phyloP scores from a whole-genome alignment of 768 basidiomycete species.

The Suillus fuscotomentosus region DNA sequence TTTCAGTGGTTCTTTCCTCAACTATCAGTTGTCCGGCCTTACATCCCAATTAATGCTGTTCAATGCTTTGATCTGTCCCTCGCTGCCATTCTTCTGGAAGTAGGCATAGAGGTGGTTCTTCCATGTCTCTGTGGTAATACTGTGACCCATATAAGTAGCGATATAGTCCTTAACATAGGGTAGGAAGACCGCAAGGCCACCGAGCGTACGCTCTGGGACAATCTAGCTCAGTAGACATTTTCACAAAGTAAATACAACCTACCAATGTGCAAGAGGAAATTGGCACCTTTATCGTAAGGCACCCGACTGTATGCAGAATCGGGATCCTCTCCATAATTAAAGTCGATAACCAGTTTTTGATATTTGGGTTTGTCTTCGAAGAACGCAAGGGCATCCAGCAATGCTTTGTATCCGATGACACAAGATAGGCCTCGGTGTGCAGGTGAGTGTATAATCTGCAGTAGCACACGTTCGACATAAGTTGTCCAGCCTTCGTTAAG shows the following conservation, averaged over 20 bases:
- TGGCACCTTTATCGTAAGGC: conserved; percentile 57
- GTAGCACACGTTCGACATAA: conserved; percentile 56
- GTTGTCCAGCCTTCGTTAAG: conserved; percentile 61
- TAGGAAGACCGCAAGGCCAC: conserved; percentile 54
- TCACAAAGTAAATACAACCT: conserved; percentile 5
- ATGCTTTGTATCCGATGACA: conserved; percentile 45
- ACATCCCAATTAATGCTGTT: conserved; percentile 58
- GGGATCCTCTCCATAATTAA: conserved; percentile 43
- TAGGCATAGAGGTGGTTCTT: conserved; percentile 54
- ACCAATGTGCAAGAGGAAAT: conserved; percentile 56
- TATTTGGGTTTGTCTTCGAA: conserved; percentile 43
- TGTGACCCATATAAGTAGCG: conserved; percentile 51
- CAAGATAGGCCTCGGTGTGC: conserved; percentile 50
- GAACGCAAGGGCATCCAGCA: conserved; percentile 44
- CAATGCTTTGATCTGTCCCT: conserved; percentile 47
- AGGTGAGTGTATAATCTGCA: conserved; percentile 43
- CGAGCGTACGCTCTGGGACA: conserved; percentile 46
- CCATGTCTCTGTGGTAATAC: conserved; percentile 60
- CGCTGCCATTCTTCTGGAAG: conserved; percentile 40
- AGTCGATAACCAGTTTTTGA: conserved; percentile 51
- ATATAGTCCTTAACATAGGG: conserved; percentile 59
- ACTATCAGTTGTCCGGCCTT: conserved; percentile 15
- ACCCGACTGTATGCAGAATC: conserved; percentile 51
- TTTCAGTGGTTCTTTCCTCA: not conserved
- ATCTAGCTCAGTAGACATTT: not conserved